Evolutionary conservation across 139 green algal genomes (phyloP).

Genomic region (Limnomonas spitsbergensis): DNA sequence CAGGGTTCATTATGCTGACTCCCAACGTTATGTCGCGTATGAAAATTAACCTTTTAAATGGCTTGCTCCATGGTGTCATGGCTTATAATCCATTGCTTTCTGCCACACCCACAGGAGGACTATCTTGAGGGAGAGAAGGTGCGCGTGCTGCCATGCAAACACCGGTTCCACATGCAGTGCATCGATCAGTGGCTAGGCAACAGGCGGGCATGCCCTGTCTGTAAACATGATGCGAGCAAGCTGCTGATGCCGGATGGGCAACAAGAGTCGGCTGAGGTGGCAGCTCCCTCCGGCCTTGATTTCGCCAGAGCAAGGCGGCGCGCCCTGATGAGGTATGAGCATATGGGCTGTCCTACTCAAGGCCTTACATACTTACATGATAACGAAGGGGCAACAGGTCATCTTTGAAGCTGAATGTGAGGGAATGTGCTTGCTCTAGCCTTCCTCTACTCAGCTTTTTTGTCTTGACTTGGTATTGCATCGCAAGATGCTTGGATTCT

Average conservation of each 20-base stretch:
- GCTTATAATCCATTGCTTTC: background rate
- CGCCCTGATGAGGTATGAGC: background rate
- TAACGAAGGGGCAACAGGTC: background rate
- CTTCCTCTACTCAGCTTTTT: background rate
- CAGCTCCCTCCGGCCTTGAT: background rate
- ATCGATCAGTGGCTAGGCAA: constrained; percentile 37
- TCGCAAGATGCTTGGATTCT: background rate
- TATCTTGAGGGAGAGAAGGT: constrained; percentile 33
- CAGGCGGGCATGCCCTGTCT: constrained; percentile 35
- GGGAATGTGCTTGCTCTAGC: background rate
- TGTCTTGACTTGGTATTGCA: background rate
- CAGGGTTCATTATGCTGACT: background rate
- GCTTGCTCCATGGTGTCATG: background rate
- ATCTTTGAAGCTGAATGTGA: background rate
- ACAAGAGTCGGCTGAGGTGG: background rate
- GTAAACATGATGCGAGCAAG: constrained; percentile 36
- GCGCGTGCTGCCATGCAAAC: constrained; percentile 32
- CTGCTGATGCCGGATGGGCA: background rate
- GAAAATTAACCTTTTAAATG: background rate
- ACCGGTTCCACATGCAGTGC: constrained; percentile 42
- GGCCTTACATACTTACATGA: background rate
- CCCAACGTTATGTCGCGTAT: background rate
- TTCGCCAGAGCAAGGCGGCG: background rate
- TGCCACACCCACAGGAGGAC: constrained; percentile 1
- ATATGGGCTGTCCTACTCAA: background rate